phyloP scores from a whole-genome alignment of 805 yeast genomes.

The Hanseniaspora taiwanica region DNA sequence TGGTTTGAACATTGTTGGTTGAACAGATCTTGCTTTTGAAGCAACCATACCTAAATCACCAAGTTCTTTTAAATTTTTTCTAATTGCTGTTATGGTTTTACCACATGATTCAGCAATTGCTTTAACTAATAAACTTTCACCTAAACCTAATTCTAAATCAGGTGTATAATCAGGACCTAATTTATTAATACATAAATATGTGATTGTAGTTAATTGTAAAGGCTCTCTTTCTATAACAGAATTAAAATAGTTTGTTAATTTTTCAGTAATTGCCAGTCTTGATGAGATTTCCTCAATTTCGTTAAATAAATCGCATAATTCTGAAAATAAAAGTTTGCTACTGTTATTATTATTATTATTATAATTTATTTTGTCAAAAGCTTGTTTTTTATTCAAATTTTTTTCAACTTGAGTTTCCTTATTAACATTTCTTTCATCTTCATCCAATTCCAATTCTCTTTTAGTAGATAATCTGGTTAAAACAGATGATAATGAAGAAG shows the following conservation, averaged over 20 bases:
- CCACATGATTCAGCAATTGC: constrained; percentile 89
- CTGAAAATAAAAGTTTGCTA: constrained; percentile 21
- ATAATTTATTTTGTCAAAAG: no score
- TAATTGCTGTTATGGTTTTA: constrained; percentile 54
- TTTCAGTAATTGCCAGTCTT: constrained; percentile 66
- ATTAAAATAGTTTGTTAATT: constrained; percentile 59
- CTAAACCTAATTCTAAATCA: constrained; percentile 85
- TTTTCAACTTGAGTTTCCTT: no score
- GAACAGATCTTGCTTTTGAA: constrained; percentile 65
- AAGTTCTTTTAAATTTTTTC: constrained; percentile 55
- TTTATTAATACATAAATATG: constrained; percentile 76
- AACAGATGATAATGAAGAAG: background rate
- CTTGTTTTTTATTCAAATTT: background rate
- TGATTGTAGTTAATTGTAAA: constrained; percentile 46
- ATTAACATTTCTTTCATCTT: background rate
- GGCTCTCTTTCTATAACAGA: constrained; percentile 46
- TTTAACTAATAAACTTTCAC: constrained; percentile 78
- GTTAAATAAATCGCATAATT: constrained; percentile 52
- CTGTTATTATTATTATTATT: no score
- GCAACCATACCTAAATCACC: constrained; percentile 94
- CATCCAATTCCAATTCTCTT: background rate
- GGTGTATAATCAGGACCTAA: constrained; percentile 88
- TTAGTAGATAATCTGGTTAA: background rate
- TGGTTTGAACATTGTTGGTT: constrained; percentile 89
- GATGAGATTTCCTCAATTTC: constrained; percentile 69